phyloP scores from a whole-genome alignment of 306 rosid genomes.

The Rosa lucieae region DNA sequence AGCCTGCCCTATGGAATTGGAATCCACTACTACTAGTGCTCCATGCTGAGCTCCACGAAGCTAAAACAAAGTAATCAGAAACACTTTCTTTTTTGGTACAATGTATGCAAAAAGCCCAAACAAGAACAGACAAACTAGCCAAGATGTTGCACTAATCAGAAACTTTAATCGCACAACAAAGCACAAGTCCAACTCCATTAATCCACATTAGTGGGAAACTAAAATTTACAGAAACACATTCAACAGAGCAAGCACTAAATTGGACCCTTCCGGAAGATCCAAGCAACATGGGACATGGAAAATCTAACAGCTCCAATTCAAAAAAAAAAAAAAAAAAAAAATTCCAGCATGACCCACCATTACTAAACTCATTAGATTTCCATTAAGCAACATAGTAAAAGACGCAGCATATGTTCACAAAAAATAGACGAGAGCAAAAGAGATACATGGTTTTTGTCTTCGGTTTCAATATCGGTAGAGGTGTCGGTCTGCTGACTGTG shows the following conservation, averaged over 20 bases:
- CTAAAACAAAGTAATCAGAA: conserved; percentile 30
- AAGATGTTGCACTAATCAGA: background rate
- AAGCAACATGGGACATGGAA: background rate
- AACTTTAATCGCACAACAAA: background rate
- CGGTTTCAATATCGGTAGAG: conserved; percentile 71
- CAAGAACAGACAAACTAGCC: too few species aligned
- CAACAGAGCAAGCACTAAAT: background rate
- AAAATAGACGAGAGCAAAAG: conserved; percentile 5
- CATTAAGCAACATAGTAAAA: background rate
- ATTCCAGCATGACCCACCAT: conserved; percentile 10
- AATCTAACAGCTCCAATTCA: background rate
- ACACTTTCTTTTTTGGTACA: background rate
- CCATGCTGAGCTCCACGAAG: conserved; percentile 50
- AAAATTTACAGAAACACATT: background rate
- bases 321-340: background rate
- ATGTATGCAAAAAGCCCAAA: too few species aligned
- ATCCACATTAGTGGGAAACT: background rate
- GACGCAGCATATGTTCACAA: conserved; percentile 3
- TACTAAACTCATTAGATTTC: conserved; percentile 10
- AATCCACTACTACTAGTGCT: conserved; percentile 48
- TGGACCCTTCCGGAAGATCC: background rate
- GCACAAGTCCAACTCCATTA: background rate
- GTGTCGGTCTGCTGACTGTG: conserved; percentile 71
- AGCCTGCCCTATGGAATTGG: conserved; percentile 55
- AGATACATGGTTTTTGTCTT: conserved; percentile 51